Evolutionary conservation across 179 eudicot species (phyloP).

Genomic region (Heliamphora pulchella): DNA sequence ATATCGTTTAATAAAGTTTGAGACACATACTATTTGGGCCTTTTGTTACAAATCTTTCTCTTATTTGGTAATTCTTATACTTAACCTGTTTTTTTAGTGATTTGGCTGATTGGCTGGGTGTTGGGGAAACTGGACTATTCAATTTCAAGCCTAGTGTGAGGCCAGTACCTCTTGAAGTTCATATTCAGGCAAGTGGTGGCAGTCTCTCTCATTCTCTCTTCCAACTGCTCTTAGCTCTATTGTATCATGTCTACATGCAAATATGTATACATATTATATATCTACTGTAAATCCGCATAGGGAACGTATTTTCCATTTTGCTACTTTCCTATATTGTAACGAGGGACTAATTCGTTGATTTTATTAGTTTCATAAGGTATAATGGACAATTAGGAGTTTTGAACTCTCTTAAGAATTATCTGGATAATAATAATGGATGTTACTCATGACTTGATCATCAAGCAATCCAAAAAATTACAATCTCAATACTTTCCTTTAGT

Average conservation of each 20-base stretch:
- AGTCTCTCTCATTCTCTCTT: conserved; percentile 12
- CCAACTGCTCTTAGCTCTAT: neutral
- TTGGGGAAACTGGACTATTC: conserved; percentile 74
- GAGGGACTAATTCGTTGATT: neutral
- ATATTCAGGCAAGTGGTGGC: conserved; percentile 71
- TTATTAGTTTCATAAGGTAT: neutral
- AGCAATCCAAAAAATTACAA: neutral
- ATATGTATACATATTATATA: neutral
- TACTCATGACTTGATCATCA: neutral
- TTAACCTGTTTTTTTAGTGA: conserved; percentile 40
- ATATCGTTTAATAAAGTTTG: neutral
- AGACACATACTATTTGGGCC: too few species aligned
- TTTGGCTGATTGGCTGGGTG: conserved; percentile 98
- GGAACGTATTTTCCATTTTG: neutral
- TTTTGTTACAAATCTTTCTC: neutral
- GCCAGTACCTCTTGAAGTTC: conserved; percentile 99
- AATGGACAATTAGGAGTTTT: conserved; percentile 5
- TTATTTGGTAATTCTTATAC: conserved; percentile 9
- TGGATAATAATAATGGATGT: neutral
- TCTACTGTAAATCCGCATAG: neutral
- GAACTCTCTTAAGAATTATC: neutral
- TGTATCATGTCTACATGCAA: neutral
- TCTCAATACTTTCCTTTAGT: neutral
- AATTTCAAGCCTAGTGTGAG: conserved; percentile 98
- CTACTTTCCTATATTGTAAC: neutral